Conservation (phyloP, 257 asterid genomes). For the Leptodermis oblonga region DNA sequence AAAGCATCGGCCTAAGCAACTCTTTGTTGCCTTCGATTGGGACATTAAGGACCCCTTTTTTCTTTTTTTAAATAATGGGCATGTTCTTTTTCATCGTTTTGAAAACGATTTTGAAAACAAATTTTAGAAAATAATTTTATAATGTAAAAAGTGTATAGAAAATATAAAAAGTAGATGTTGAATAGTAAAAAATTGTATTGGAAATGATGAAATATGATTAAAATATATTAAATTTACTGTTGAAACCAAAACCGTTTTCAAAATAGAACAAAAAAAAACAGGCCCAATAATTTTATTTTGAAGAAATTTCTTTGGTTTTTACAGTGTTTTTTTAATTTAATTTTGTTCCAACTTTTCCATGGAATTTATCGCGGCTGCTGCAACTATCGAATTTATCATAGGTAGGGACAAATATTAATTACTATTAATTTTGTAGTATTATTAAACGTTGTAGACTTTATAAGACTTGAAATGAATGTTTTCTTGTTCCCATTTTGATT, state of each 20-base stretch:
- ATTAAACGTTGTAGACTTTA: no score
- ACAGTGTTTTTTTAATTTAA: no score
- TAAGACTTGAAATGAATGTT: no score
- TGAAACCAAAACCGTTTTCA: neutral
- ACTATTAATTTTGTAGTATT: no score
- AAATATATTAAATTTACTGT: neutral
- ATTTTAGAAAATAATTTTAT: no score
- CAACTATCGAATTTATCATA: neutral
- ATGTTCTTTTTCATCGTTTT: neutral
- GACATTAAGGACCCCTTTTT: slow-evolving; percentile 48
- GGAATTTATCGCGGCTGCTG: slow-evolving; percentile 2
- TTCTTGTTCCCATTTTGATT: neutral
- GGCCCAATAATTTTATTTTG: neutral
- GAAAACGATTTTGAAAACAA: no score
- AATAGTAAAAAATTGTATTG: no score
- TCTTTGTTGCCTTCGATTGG: slow-evolving; percentile 34
- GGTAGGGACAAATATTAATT: neutral
- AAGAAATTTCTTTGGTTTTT: slow-evolving; percentile 27
- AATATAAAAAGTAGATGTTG: no score
- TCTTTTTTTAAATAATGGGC: slow-evolving; percentile 3
- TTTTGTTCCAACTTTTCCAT: slow-evolving; percentile 3
- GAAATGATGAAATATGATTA: neutral
- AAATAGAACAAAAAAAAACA: neutral
- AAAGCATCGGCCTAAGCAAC: slow-evolving; percentile 32
- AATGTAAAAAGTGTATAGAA: no score